Base-by-base conservation (phyloP, 169 alveolate genomes). In the Theileria equi region DNA sequence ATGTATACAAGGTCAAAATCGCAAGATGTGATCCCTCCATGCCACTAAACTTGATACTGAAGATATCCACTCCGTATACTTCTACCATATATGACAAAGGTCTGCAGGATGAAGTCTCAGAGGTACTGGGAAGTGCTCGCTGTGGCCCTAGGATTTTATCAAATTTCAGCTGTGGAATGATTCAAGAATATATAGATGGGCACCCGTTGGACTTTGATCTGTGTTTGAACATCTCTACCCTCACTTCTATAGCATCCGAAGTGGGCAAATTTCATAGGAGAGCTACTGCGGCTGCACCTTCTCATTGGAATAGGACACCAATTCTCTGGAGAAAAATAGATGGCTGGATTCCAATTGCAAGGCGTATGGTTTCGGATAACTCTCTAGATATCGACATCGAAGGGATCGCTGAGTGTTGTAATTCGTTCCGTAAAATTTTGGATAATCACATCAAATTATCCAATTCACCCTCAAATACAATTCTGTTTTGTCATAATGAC, bases 181-280 rank as follows among this genome's bases (percentile, higher is more conserved):
- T 88, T 44, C 90, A 88, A 49, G 91, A 88, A 71, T 88, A 84
- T 76, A 47, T 88, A 34, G 89, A 88, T 38, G 93, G 93, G 3
- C 80, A 86, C 31, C 82, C 88, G 6, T 21, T 88, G 41, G 41
- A 72, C 29, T 52, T 34, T n/a, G 82, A 43, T 25, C 88, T 78
- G 66, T 68, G 84, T 45, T 69, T 81, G 36, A 74, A 85, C 16
- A 49, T 81, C 44, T 62, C 79, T n/a, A 66, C 86, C 31, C 70
- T 84, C 47, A 62, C 72, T 31, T 78, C 85, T 6, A 55, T 88
- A 17, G 93, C 93, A 11, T 76, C 64, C 50, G 35, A 68, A 11
- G 25, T 52, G 3, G 76, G 54, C 3, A 64, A 49, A 17, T 52
- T 49, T 54, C 63, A 52, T 19, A 64, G 23, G 38, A 32, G 16